Base-by-base conservation (phyloP, 805 yeast species). In the Geotrichum ghanense region DNA sequence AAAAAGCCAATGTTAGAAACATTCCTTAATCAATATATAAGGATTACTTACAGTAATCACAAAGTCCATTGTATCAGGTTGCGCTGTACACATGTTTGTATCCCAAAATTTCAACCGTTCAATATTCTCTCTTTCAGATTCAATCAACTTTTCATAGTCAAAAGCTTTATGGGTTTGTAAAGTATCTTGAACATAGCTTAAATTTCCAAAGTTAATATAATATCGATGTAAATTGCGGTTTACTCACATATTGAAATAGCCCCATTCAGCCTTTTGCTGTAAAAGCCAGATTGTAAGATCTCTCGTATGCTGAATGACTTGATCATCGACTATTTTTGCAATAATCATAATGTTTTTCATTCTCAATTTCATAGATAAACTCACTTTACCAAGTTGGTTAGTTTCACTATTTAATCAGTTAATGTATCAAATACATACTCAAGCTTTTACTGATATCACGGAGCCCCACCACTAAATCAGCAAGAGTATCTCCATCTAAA, bases 61-160 rank as follows among this genome's bases (percentile, higher is more conserved):
- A 50, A 89, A 68, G 61, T 90, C 97, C 52, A 79, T 76, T 42
- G 69, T 56, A 27, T 73, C 71, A 2, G 76, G 71, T 62, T 53
- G 45, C 21, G 44, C 44, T 22, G 54, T 21, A 10, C 85, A 74
- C 46, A 81, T 68, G 17, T 71, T 71, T 44, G 78, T 74, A 45
- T 74, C 73, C 96, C 97, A 89, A 62, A 73, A 83, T 56, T 72
- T 74, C 41, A 84, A 63, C 41, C 70, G 61, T 42, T 61, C 53
- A 22, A 77, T 71, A 45, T 39, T 45, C 2, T 67, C 56, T 2
- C 79, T 76, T 46, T 72, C 57, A 35, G 74, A 75, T 39, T 64
- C 68, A 5, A 67, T 54, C 24, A 87, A 58, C 1, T 77, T 78
- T 1, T 63, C 66, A 1, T 76, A 73, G 55, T 78, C 78, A 58